Evolutionary conservation across 768 basidiomycete species (phyloP).

Genomic region (Mycena leptocephala): DNA sequence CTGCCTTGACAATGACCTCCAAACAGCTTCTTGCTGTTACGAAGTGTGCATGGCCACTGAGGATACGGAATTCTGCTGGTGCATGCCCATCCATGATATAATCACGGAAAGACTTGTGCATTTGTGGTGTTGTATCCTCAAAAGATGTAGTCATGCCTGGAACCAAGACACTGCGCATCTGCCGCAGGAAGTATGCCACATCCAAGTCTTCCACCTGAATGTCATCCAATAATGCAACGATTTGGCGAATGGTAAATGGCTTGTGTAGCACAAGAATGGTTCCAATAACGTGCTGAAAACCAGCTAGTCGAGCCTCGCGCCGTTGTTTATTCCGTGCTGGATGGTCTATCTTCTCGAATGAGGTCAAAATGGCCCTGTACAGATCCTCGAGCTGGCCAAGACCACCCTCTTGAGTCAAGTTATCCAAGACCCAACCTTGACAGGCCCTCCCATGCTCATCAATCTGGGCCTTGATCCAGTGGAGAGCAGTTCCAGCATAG

Average conservation of each 20-base stretch:
- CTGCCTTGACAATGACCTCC: no score
- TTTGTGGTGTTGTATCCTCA: neutral
- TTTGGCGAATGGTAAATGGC: neutral
- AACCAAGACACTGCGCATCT: neutral
- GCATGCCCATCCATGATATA: neutral
- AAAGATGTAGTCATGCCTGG: neutral
- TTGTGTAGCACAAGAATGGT: neutral
- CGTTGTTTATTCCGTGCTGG: neutral
- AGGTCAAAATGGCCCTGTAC: neutral
- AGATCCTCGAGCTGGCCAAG: neutral
- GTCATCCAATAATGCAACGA: neutral
- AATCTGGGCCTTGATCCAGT: neutral
- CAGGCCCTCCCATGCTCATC: neutral
- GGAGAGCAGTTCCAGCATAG: neutral
- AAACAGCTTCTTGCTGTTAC: no score
- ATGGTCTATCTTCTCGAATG: neutral
- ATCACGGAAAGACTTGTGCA: slow-evolving; percentile 11
- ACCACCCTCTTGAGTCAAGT: neutral
- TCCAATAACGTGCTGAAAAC: slow-evolving; percentile 2
- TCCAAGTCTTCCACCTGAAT: neutral
- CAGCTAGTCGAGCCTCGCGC: neutral
- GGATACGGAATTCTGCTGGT: neutral
- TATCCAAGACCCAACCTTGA: neutral
- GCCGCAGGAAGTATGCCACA: neutral
- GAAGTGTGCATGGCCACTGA: neutral